Conservation (phyloP, 306 rosid species). For the Trifolium pratense region DNA sequence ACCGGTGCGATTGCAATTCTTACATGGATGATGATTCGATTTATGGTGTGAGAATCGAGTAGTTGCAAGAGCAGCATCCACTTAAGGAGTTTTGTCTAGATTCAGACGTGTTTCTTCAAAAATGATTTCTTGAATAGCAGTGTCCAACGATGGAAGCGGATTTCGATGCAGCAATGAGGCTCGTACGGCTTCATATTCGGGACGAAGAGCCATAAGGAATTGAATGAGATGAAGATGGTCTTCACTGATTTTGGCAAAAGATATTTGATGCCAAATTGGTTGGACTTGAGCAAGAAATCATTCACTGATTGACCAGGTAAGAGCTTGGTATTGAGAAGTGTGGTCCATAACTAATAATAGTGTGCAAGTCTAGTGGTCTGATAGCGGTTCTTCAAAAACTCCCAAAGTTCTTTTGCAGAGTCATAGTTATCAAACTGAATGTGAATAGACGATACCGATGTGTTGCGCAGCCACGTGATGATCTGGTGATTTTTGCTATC, state of each 20-base stretch:
- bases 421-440: background rate
- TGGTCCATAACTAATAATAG: conserved; percentile 7
- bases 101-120: background rate
- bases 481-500: background rate
- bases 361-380: conserved; percentile 11
- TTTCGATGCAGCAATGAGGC: background rate
- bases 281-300: background rate
- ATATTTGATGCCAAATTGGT: background rate
- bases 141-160: background rate
- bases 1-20: background rate
- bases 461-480: background rate
- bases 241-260: background rate
- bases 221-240: background rate
- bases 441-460: background rate
- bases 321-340: background rate
- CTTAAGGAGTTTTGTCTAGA: background rate
- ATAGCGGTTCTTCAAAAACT: background rate
- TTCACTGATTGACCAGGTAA: background rate
- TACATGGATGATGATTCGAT: background rate
- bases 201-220: background rate
- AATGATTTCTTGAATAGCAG: background rate
- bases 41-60: background rate
- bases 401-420: background rate
- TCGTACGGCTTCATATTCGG: background rate
- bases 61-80: background rate